Conservation (phyloP, 495 filamentous ascomycete species). For the Astrothelium macrocarpum region DNA sequence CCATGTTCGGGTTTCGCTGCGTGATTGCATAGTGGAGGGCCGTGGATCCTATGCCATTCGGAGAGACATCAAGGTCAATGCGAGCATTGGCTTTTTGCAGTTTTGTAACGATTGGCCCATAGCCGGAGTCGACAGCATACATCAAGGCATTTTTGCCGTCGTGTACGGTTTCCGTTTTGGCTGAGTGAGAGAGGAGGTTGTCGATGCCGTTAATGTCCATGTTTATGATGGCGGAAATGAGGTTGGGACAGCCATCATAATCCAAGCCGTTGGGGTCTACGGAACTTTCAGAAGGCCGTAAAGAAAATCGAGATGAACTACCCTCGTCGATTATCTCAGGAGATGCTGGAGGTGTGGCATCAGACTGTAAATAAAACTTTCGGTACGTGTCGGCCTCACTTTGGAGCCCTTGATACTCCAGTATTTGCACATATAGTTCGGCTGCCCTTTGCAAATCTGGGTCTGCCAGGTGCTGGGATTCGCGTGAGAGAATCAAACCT, state of each 20-base stretch:
- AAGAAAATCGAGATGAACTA: neutral
- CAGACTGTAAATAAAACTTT: neutral
- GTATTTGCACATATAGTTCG: neutral
- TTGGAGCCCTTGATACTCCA: neutral
- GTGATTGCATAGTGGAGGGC: neutral
- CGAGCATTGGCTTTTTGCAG: neutral
- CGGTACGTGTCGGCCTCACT: neutral
- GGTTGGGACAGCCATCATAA: neutral
- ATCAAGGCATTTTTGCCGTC: neutral
- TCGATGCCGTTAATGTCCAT: constrained; percentile 7
- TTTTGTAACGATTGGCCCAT: neutral
- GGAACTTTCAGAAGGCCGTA: neutral
- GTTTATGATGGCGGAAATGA: constrained; percentile 6
- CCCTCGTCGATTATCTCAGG: too few species aligned
- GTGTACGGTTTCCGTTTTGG: neutral
- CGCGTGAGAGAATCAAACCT: neutral
- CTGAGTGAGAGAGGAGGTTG: constrained; percentile 6
- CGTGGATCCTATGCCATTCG: neutral
- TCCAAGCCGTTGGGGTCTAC: neutral
- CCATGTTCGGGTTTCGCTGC: neutral
- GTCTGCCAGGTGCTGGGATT: neutral
- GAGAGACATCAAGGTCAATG: neutral
- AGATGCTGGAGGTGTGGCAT: neutral
- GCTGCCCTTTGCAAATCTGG: neutral
- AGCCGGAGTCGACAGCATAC: constrained; percentile 1